phyloP scores from a whole-genome alignment of 768 basidiomycete genomes.

The Auriscalpium microsporum region DNA sequence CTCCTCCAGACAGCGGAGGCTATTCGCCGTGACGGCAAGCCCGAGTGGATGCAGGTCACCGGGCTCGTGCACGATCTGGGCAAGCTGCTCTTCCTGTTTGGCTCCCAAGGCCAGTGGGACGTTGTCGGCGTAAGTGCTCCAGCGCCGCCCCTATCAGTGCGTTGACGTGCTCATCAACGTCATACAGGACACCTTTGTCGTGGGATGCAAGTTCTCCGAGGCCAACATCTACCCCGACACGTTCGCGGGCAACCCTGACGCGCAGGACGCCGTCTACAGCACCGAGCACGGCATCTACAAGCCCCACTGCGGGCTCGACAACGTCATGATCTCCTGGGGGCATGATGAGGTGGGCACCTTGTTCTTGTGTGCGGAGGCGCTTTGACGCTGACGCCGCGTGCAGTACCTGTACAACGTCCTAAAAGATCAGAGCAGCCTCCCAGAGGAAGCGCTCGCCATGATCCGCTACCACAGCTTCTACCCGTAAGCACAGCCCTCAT shows the following conservation, averaged over 20 bases:
- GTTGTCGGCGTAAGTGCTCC: conserved; percentile 67
- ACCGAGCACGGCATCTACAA: conserved; percentile 70
- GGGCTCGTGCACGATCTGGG: conserved; percentile 87
- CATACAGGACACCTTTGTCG: conserved; percentile 60
- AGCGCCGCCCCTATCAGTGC: background rate
- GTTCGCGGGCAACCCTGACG: conserved; percentile 68
- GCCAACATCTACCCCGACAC: conserved; percentile 77
- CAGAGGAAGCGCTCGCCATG: conserved; percentile 80
- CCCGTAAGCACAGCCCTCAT: conserved; percentile 37
- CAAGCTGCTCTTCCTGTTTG: conserved; percentile 78
- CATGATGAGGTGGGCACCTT: conserved; percentile 70
- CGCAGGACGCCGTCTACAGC: conserved; percentile 52
- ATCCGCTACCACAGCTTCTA: conserved; percentile 95
- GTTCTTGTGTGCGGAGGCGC: conserved; percentile 7
- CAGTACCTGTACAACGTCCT: conserved; percentile 81
- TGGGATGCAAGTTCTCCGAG: conserved; percentile 81
- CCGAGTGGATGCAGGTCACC: conserved; percentile 88
- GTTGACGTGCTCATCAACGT: background rate
- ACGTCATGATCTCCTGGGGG: conserved; percentile 86
- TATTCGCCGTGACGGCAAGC: conserved; percentile 76
- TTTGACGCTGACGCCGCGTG: background rate
- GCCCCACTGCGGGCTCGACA: conserved; percentile 73
- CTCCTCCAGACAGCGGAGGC: conserved; percentile 89
- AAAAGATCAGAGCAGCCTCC: conserved; percentile 75
- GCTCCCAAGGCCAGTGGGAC: conserved; percentile 88